Base-by-base conservation (phyloP, 1,139 yeast genomes). In the Kodamaea fungicola region DNA sequence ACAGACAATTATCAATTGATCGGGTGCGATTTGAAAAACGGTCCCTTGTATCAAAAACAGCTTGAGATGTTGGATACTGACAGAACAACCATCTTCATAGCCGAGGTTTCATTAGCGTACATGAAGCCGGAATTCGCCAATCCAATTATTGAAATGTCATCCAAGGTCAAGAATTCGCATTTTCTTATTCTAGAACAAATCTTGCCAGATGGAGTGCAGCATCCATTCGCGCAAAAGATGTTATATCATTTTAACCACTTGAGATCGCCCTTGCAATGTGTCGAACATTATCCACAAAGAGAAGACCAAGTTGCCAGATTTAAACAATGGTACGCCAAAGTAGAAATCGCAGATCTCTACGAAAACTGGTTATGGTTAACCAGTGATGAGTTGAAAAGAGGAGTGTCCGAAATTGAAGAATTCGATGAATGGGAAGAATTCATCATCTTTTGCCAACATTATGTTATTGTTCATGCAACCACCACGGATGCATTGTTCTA, bases 391-490 rank as follows among this genome's bases (percentile, higher is more conserved):
- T 55, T 64, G n/a, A 78, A 74, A 49, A 31, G 44, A 0, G 57
- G 61, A 35, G 73, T 86, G 12, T 68, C 67, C 9, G 39, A 55
- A 2, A 70, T 82, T 22, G 95, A 86, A 54, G 76, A 75, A 7
- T 86, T 86, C 57, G 95, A 86, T 54, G 95, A 86, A 58, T 76
- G 86, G 79, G 95, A 86, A 57, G 95, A 86, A 55, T 85, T 85
- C 46, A 72, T 81, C 22, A 56, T 83, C 12, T 86, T 84, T 52
- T 80, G 89, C 45, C 94, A 84, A 49, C 94, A 85, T 54, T 86
- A 86, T 52, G 67, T 81, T 28, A 67, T 83, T 25, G 65, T 82
- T 3, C 89, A 83, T 56, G 87, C 89, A 1, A 70, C 80, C 1
- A 78, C 75, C 50, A 42, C 42, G n/a, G 40, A 40, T 32, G 41